These are phyloP conservation scores for Vitis vinifera DNA, from an alignment of 164 flowering plant species.

Conservation along the genomic window ASM3070453v1 NC_081820.1:27383001-27383500, in stretches of 20 bases:
- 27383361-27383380: conserved; percentile 73
- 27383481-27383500: conserved; percentile 73
- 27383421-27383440: conserved; percentile 69
- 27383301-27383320: conserved; percentile 80
- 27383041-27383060: no score
- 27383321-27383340: conserved; percentile 97
- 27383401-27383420: conserved; percentile 87
- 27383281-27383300: conserved; percentile 61
- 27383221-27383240: conserved; percentile 45
- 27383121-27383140: no score
- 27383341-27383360: conserved; percentile 97
- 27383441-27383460: conserved; percentile 80
- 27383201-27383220: conserved; percentile 61
- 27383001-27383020: no score
- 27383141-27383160: no score
- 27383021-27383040: no score
- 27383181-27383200: no score
- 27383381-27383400: conserved; percentile 91
- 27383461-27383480: conserved; percentile 93
- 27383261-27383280: conserved; percentile 89
- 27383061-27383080: no score
- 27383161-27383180: no score
- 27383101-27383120: no score
- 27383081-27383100: no score
- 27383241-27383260: conserved; percentile 78